Evolutionary conservation across 805 yeast genomes (phyloP).

Genomic region (Barnettozyma pratensis): DNA sequence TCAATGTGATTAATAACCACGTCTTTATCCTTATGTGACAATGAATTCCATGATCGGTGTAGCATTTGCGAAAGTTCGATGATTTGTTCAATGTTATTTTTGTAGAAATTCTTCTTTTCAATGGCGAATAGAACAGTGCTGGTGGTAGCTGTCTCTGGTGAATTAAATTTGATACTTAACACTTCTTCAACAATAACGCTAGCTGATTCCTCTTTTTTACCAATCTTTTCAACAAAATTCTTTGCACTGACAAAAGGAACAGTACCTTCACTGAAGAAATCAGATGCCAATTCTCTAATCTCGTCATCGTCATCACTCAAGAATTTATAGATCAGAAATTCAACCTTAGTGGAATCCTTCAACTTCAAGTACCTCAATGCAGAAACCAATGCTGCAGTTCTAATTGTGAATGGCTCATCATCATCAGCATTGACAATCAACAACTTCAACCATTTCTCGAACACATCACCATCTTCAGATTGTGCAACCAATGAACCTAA

Average conservation of each 20-base stretch:
- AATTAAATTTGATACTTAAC: slow-evolving; percentile 15
- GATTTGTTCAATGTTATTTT: slow-evolving; percentile 38
- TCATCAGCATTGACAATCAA: slow-evolving; percentile 29
- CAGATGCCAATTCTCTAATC: slow-evolving; percentile 45
- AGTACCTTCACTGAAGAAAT: slow-evolving; percentile 31
- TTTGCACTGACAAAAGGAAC: slow-evolving; percentile 32
- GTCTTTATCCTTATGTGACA: neutral
- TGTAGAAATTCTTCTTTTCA: slow-evolving; percentile 65
- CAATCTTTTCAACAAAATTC: slow-evolving; percentile 16
- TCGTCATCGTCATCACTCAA: slow-evolving; percentile 66
- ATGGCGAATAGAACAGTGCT: slow-evolving; percentile 49
- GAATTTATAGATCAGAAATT: slow-evolving; percentile 30
- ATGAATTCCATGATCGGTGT: slow-evolving; percentile 4
- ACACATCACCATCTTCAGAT: slow-evolving; percentile 25
- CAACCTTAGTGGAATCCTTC: slow-evolving; percentile 15
- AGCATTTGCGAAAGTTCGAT: slow-evolving; percentile 21
- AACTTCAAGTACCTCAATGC: slow-evolving; percentile 26
- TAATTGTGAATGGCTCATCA: slow-evolving; percentile 37
- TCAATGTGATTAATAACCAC: neutral
- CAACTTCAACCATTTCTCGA: slow-evolving; percentile 11
- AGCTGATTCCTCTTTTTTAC: slow-evolving; percentile 4
- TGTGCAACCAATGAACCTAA: slow-evolving; percentile 40
- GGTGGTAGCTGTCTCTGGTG: slow-evolving; percentile 9
- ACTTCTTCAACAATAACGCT: slow-evolving; percentile 12
- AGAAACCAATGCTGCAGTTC: slow-evolving; percentile 43